Conservation (phyloP, 169 alveolate species). For the Babesia sp. region DNA sequence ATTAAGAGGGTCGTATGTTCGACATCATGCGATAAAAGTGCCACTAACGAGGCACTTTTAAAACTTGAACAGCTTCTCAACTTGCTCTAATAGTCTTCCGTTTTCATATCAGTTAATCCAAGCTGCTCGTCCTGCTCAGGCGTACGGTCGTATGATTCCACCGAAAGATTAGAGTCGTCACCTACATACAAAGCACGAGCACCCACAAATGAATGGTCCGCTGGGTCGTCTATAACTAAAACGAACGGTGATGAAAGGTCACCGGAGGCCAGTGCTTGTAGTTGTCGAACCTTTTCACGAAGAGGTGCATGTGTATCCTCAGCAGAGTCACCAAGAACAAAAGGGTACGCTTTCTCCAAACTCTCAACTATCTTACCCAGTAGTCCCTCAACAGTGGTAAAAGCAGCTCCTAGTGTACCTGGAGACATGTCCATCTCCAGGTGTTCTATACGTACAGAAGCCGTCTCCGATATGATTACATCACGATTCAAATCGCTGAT, state of each 20-base stretch:
- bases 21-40: neutral
- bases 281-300: conserved; percentile 10
- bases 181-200: neutral
- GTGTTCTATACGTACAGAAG: conserved; percentile 89
- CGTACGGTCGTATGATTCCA: conserved; percentile 41
- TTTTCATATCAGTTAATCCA: conserved; percentile 44
- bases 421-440: conserved; percentile 89
- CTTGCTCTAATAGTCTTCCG: conserved; percentile 44
- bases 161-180: conserved; percentile 23
- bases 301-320: conserved; percentile 4
- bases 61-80: conserved; percentile 21
- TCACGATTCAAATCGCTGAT: conserved; percentile 92
- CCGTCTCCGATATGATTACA: conserved; percentile 92
- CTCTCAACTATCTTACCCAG: conserved; percentile 80
- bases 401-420: conserved; percentile 88
- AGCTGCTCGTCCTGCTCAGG: conserved; percentile 54
- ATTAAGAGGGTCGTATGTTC: neutral
- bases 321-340: conserved; percentile 92
- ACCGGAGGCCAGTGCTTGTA: conserved; percentile 11
- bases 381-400: conserved; percentile 96
- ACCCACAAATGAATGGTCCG: conserved; percentile 49
- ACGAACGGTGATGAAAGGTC: conserved; percentile 4
- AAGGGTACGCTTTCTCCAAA: conserved; percentile 85
- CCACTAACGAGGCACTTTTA: neutral
- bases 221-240: conserved; percentile 50